phyloP scores from a whole-genome alignment of 192 early-diverging fungal genomes.

The Funneliformis mosseae region DNA sequence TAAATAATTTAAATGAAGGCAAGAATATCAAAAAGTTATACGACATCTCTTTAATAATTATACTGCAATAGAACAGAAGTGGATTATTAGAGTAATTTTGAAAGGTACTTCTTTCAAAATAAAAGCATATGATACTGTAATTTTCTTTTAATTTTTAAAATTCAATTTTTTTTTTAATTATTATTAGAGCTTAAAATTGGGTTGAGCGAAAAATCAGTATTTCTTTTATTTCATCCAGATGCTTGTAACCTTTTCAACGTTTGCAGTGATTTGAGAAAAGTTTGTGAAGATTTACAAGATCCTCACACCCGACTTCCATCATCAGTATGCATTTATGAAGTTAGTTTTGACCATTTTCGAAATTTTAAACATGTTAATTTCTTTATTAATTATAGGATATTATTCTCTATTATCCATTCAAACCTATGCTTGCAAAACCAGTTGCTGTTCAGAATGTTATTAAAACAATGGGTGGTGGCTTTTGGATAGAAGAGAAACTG shows the following conservation, averaged over 20 bases:
- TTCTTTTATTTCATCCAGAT: conserved; percentile 69
- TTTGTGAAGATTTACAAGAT: conserved; percentile 59
- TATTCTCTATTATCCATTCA: conserved; percentile 61
- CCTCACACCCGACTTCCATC: conserved; percentile 33
- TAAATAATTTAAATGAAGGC: conserved; percentile 16
- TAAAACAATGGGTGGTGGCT: conserved; percentile 53
- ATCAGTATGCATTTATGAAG: background rate
- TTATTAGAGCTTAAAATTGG: conserved; percentile 68
- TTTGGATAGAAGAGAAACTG: conserved; percentile 83
- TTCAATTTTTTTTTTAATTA: no score
- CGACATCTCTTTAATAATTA: conserved; percentile 56
- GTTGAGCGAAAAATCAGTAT: conserved; percentile 70
- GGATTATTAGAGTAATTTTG: conserved; percentile 75
- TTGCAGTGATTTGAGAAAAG: conserved; percentile 61
- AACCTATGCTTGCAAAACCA: conserved; percentile 68
- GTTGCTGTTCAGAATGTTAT: conserved; percentile 49
- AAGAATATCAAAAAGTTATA: conserved; percentile 52
- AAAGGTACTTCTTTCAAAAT: conserved; percentile 52
- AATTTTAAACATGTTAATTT: background rate
- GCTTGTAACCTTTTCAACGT: conserved; percentile 70
- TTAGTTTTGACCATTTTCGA: background rate
- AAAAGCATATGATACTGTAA: background rate
- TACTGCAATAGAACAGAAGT: conserved; percentile 71
- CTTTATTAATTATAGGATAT: conserved; percentile 48
- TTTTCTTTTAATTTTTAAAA: no score